Base-by-base conservation (phyloP, 345 rosid species). In the Citrus reticulata region DNA sequence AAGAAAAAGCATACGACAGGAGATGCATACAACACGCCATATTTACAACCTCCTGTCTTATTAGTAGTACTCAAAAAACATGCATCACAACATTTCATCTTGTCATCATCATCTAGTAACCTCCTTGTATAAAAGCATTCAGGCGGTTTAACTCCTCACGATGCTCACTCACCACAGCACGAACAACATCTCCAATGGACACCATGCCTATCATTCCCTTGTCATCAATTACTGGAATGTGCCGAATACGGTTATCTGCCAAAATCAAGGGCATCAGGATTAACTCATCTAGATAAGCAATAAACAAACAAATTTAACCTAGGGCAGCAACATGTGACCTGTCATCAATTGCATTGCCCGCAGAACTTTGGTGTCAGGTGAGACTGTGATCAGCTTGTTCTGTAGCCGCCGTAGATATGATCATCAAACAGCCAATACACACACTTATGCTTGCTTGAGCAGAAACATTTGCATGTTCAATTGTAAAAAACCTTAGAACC, bases 331-430 rank as follows among this genome's bases (percentile, higher is more conserved):
- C 7, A 67, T 27, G 22, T 19, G 39, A 96, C 99, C 99, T 54
- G 99, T 96, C 99, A 96, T 96, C 84, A 96, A 82, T 71, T 96
- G 97, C 99, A 96, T 96, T 75, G 99, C 99, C n/a, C 79, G 83
- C 78, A 96, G 86, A 86, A 96, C 99, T 87, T 93, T 96, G 64
- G 99, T 96, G 64, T 91, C 87, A 2, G 97, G 98, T 59, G 95
- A 90, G 68, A 96, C 99, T 0, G 99, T 94, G 66, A 96, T 90
- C 40, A 96, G 98, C 86, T 94, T 90, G 87, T 94, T 94, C 99
- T 96, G 81, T 79, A 76, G 83, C 46, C 55, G 78, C 58, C 80
- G 74, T 16, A 9, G n/a, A 64, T 70, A 37, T 9, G 22, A 51
- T 51, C 34, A 63, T 74, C 73, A 65, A 49, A 78, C 17, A 40